Base-by-base conservation (phyloP, 768 basidiomycete genomes). In the Rhodosporidiobolus sp. region DNA sequence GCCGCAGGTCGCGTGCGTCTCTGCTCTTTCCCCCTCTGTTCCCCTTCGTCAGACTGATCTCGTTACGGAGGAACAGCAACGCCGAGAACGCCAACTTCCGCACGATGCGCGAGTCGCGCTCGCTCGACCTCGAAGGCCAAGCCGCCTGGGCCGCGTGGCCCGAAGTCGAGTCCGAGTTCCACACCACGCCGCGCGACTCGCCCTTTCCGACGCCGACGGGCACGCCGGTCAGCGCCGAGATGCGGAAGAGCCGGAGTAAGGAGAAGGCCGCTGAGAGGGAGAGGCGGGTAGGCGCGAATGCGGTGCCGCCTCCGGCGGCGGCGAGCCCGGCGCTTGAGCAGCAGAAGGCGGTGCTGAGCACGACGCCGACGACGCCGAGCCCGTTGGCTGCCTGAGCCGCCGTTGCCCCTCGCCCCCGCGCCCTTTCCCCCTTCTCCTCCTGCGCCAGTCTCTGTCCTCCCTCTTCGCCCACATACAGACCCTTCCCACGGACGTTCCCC, bases 41-140 rank as follows among this genome's bases (percentile, higher is more conserved):
- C 28, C n/a, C 8, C 24, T 9, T 24, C 52, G 50, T 60, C 28
- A 30, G 30, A 26, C 61, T 66, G 20, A 38, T 61, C 54, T 72
- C 84, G 87, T 85, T n/a, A n/a, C n/a, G n/a, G n/a, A n/a, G n/a
- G 70, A 89, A 89, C 52, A 72, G 59, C 24, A 67, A 63, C 50
- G 56, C 62, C 34, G 93, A 94, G 79, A 89, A 90, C 28, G 87
- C 88, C 81, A 94, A 96, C 83, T 95, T 93, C 84, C 91, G 94
- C 58, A 86, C 89, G 67, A 82, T 96, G 80, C 89, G 92, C 76
- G 95, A 98, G 82, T 94, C 91, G 53, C 87, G 88, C 70, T 94
- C 91, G 72, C 85, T 97, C 78, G 92, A 96, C 81, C 86, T 95
- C 77, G 94, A 94, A 62, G 77, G 79, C 17, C 67, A 69, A 45